These are phyloP conservation scores for Mycena haematopus DNA, from an alignment of 768 basidiomycete species.

Conservation along the genomic window DNA sequence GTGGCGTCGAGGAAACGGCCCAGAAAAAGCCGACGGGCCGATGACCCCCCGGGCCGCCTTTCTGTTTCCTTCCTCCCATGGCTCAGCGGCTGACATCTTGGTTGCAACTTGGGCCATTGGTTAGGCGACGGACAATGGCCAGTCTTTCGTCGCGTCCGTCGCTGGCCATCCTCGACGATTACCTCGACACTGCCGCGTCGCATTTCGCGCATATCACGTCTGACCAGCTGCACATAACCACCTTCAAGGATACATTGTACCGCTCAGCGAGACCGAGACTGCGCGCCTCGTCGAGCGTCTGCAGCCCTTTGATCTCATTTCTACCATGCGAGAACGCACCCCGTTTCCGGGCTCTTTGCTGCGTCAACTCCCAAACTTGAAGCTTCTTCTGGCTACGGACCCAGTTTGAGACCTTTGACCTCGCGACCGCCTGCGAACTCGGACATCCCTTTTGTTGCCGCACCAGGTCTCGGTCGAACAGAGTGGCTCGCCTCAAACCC, in stretches of 20 bases:
- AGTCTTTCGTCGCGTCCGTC: slow-evolving; percentile 1
- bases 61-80: background rate
- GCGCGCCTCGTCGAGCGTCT: slow-evolving; percentile 6
- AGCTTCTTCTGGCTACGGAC: slow-evolving; percentile 4
- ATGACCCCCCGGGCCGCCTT: background rate
- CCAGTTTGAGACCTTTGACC: slow-evolving; percentile 6
- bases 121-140: slow-evolving; percentile 1
- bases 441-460: background rate
- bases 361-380: background rate
- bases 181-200: slow-evolving; percentile 3
- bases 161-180: slow-evolving; percentile 17
- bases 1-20: too few species aligned
- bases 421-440: background rate
- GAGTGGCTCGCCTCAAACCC: background rate
- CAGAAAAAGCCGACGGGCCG: background rate
- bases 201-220: slow-evolving; percentile 11
- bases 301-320: background rate
- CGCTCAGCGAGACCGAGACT: background rate
- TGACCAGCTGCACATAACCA: background rate
- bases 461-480: background rate
- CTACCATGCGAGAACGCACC: slow-evolving; percentile 5
- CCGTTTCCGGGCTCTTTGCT: background rate
- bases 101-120: background rate
- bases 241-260: slow-evolving; percentile 1
- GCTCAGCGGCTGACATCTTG: background rate